Evolutionary conservation across 2,329 filamentous ascomycete genomes (phyloP).

Genomic region (Escovopsis sp.): DNA sequence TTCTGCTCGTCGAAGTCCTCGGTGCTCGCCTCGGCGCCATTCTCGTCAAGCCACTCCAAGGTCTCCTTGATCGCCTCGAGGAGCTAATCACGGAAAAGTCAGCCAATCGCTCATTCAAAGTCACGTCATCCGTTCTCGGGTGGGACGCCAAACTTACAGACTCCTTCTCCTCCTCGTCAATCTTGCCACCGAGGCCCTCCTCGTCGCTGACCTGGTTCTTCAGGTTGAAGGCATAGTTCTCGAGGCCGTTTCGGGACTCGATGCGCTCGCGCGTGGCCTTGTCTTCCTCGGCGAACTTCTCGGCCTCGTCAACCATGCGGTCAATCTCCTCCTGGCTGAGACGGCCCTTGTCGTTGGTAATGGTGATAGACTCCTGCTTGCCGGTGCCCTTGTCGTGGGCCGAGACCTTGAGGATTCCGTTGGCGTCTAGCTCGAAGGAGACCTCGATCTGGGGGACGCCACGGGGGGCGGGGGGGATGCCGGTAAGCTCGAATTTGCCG

Average conservation of each 20-base stretch:
- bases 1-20: slow-evolving; percentile 99
- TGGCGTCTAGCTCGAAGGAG: slow-evolving; percentile 92
- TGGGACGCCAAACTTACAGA: slow-evolving; percentile 53
- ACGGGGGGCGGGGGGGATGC: slow-evolving; percentile 86
- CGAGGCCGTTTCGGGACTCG: slow-evolving; percentile 86
- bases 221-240: slow-evolving; percentile 98
- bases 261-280: slow-evolving; percentile 96
- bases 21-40: slow-evolving; percentile 65
- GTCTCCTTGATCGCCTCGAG: slow-evolving; percentile 94
- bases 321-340: slow-evolving; percentile 94
- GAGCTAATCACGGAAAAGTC: slow-evolving; percentile 39
- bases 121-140: too few species aligned
- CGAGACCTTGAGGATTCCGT: slow-evolving; percentile 94
- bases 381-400: slow-evolving; percentile 96
- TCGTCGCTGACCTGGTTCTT: slow-evolving; percentile 99
- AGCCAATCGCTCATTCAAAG: slow-evolving; percentile 12
- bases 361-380: slow-evolving; percentile 94
- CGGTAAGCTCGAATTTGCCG: slow-evolving; percentile 95
- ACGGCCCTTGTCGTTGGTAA: slow-evolving; percentile 98
- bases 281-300: slow-evolving; percentile 98
- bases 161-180: slow-evolving; percentile 97
- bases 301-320: slow-evolving; percentile 95
- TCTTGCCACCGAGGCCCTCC: slow-evolving; percentile 94
- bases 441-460: slow-evolving; percentile 98
- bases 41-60: slow-evolving; percentile 93